phyloP scores from a whole-genome alignment of 441 rosid species.

The Erodium chrysanthum region DNA sequence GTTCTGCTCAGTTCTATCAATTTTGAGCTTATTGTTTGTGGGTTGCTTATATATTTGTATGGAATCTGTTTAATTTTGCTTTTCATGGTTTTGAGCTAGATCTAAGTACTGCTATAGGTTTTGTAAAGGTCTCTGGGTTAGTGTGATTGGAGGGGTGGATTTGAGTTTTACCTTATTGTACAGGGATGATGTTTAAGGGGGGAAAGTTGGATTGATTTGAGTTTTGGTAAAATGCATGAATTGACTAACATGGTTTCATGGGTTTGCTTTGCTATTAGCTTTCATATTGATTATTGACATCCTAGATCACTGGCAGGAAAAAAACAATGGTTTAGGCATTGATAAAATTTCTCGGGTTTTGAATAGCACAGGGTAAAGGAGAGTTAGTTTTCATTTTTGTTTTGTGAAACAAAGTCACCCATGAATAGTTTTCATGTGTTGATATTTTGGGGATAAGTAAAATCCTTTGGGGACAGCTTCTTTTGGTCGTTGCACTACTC shows the following conservation, averaged over 20 bases:
- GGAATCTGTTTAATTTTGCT: neutral
- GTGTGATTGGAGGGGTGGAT: neutral
- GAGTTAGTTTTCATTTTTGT: neutral
- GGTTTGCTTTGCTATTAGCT: neutral
- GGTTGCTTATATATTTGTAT: neutral
- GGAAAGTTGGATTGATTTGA: neutral
- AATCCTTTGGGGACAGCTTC: no score
- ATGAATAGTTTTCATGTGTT: neutral
- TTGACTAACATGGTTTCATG: neutral
- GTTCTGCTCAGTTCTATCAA: neutral
- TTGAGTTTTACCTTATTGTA: neutral
- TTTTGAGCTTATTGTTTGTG: neutral
- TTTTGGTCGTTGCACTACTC: neutral
- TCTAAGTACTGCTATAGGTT: neutral
- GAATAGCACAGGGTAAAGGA: neutral
- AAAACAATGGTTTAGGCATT: neutral
- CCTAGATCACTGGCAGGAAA: neutral
- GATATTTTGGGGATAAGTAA: neutral
- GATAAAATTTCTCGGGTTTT: neutral
- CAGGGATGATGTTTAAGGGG: neutral
- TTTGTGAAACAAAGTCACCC: neutral
- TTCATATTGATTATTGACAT: neutral
- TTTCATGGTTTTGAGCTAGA: neutral
- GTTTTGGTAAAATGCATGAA: neutral
- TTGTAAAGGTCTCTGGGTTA: neutral